Base-by-base conservation (phyloP, 805 yeast species). In the Saccharomycopsis selenospora region DNA sequence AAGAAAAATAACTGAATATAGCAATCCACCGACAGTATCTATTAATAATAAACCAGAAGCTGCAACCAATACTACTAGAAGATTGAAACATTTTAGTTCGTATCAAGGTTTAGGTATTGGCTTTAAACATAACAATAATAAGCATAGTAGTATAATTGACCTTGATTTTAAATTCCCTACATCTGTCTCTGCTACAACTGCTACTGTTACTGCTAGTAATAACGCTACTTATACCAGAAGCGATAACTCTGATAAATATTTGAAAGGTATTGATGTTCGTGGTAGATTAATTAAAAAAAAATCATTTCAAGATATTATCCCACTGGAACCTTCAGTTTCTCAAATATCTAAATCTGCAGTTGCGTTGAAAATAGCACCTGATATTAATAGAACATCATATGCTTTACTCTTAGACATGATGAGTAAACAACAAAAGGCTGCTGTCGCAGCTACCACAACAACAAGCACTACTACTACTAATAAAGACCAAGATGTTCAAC, bases 381-480 rank as follows among this genome's bases (percentile, higher is more conserved):
- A 47, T 30, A 27, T 43, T 17, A 30, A 30, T 10, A 47, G 42
- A 28, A 51, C 50, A 6, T 51, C 55, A 4, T 51, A 51, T 18
- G 36, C 52, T 11, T 40, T 51, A 23, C 36, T 51, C 6, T 45
- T 48, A 28, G 52, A 45, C 17, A 51, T 48, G 49, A 51, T 51
- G 52, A 33, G 42, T 14, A 43, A 41, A 24, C 48, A 47, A 20
- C 25, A 41, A 26, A 40, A 49, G 23, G 10, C 17, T 33, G 17
- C 10, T 14, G n/a, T n/a, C n/a, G n/a, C n/a, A n/a, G n/a, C n/a
- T n/a, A n/a, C n/a, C n/a, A n/a, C n/a, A n/a, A n/a, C n/a, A n/a
- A n/a, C n/a, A n/a, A n/a, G n/a, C n/a, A 17, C 4, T 6, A 14
- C 38, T 6, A 10, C 17, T 6, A 10, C 38, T 33, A 5, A 17